Evolutionary conservation across 2,329 filamentous ascomycete species (phyloP).

Genomic region (Aschersonia sp.): DNA sequence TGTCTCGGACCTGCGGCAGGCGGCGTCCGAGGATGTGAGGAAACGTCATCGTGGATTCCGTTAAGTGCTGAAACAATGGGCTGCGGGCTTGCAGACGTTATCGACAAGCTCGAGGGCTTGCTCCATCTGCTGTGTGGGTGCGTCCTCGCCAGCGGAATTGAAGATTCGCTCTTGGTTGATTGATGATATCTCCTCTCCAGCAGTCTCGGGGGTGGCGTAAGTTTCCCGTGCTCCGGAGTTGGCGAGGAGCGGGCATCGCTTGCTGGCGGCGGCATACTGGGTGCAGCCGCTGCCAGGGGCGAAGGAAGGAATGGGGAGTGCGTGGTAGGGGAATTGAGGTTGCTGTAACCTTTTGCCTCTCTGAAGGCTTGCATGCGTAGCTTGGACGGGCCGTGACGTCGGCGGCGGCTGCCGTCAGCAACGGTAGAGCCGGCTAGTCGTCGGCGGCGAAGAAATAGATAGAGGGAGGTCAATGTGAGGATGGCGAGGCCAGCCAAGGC

Average conservation of each 20-base stretch:
- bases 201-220: slow-evolving; percentile 3
- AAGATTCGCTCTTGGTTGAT: slow-evolving; percentile 1
- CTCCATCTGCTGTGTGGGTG: slow-evolving; percentile 2
- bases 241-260: background rate
- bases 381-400: background rate
- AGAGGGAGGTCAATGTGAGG: background rate
- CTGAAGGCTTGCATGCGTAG: background rate
- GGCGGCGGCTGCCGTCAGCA: background rate
- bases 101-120: slow-evolving; percentile 2
- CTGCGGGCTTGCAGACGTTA: background rate
- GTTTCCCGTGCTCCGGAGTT: background rate
- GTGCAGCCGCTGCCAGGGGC: background rate
- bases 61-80: background rate
- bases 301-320: background rate
- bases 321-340: background rate
- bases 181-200: slow-evolving; percentile 2
- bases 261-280: background rate
- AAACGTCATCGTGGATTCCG: background rate
- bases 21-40: background rate
- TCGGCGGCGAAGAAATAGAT: background rate
- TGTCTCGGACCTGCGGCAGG: background rate
- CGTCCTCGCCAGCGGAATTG: background rate
- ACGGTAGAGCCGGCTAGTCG: background rate
- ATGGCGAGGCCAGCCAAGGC: background rate
- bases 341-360: background rate